Evolutionary conservation across 2,329 filamentous ascomycete genomes (phyloP).

Genomic region (Exophiala phaeomuriformis): DNA sequence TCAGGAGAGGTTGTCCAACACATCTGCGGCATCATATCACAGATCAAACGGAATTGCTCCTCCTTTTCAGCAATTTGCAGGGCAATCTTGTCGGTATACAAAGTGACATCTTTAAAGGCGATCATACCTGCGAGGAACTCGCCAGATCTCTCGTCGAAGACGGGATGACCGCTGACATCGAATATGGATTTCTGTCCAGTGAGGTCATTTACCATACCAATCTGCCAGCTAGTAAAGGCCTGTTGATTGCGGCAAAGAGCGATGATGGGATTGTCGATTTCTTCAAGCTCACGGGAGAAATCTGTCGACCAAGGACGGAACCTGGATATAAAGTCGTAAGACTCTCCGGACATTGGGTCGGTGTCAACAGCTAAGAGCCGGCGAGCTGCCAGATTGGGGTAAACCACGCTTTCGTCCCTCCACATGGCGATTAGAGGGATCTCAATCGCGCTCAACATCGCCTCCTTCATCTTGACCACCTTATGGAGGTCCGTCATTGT

Average conservation of each 20-base stretch:
- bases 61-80: constrained; percentile 65
- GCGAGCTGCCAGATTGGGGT: constrained; percentile 62
- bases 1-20: constrained; percentile 67
- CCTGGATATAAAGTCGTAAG: constrained; percentile 51
- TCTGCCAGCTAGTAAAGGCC: constrained; percentile 51
- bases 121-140: constrained; percentile 69
- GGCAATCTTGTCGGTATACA: constrained; percentile 60
- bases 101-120: constrained; percentile 64
- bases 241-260: constrained; percentile 55
- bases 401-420: constrained; percentile 67
- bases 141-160: constrained; percentile 58
- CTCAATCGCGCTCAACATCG: constrained; percentile 65
- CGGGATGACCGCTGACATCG: constrained; percentile 60
- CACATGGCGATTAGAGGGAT: constrained; percentile 73
- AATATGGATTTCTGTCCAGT: constrained; percentile 51
- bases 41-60: constrained; percentile 66
- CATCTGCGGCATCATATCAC: constrained; percentile 63
- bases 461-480: constrained; percentile 67
- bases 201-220: constrained; percentile 56
- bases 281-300: constrained; percentile 52
- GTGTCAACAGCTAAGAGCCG: constrained; percentile 43
- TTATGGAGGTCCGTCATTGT: constrained; percentile 64
- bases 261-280: constrained; percentile 60
- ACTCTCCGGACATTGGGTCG: constrained; percentile 39
- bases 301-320: constrained; percentile 61